Percentiles rank a stretch among this genome's conserved stretches.
These are phyloP conservation scores for Sonneratia alba DNA, from an alignment of 345 rosid genomes.

Conservation along the genomic window DNA sequence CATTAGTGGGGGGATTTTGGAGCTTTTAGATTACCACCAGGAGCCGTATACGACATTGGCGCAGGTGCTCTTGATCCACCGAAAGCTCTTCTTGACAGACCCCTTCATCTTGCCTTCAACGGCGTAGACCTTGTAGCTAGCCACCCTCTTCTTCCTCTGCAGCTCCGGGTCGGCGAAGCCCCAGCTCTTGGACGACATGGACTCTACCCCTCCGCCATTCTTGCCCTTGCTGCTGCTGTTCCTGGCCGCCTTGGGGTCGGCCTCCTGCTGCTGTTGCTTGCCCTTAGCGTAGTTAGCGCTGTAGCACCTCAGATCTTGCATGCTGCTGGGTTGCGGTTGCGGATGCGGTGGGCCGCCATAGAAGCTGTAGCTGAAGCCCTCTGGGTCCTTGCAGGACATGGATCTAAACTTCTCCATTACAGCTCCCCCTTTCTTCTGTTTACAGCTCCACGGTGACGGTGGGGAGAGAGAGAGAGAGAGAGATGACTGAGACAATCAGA, in stretches of 20 bases:
- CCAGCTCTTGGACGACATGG: conserved; percentile 43
- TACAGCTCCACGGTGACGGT: too few relatives aligned
- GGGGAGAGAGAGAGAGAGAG: background rate
- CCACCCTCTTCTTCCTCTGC: conserved; percentile 90
- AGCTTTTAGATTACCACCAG: too few relatives aligned
- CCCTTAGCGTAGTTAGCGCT: conserved; percentile 28
- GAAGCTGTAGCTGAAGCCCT: conserved; percentile 22
- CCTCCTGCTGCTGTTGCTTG: background rate
- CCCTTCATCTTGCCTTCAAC: conserved; percentile 91
- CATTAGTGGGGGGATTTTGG: too few relatives aligned
- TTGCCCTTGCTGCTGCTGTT: conserved; percentile 23
- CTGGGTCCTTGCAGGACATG: conserved; percentile 37
- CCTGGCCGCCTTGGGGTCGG: conserved; percentile 21
- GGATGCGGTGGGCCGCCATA: background rate
- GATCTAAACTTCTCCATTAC: conserved; percentile 51
- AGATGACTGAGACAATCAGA: background rate
- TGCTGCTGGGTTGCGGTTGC: conserved; percentile 28
- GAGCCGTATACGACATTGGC: conserved; percentile 32
- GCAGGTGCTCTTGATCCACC: conserved; percentile 78
- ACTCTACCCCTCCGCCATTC: conserved; percentile 3
- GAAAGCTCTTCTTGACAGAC: conserved; percentile 70
- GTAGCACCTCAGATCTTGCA: conserved; percentile 57
- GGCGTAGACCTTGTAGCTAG: conserved; percentile 65
- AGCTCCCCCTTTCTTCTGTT: background rate
- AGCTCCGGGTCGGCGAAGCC: conserved; percentile 58